Conservation (phyloP, 2,329 filamentous ascomycete species). For the Hypoxylon sp. region DNA sequence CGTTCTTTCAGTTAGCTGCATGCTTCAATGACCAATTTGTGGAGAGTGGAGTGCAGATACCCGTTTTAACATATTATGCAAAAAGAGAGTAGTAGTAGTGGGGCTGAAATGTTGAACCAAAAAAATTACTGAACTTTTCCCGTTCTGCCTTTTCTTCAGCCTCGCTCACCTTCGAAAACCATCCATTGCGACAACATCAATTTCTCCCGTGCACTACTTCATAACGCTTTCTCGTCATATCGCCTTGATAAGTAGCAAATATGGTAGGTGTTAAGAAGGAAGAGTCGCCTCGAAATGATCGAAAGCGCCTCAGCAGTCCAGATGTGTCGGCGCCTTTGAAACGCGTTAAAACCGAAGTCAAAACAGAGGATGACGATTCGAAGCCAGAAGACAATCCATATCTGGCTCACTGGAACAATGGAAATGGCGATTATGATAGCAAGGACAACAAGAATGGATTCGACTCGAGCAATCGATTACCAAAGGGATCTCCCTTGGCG, state of each 20-base stretch:
- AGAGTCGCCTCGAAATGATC: slow-evolving; percentile 33
- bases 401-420: slow-evolving; percentile 76
- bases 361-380: slow-evolving; percentile 44
- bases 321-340: slow-evolving; percentile 39
- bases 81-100: not conserved
- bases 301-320: slow-evolving; percentile 43
- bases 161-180: slow-evolving; percentile 19
- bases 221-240: not conserved
- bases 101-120: not conserved
- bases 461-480: slow-evolving; percentile 40
- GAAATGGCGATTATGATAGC: slow-evolving; percentile 60
- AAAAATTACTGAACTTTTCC: slow-evolving; percentile 14
- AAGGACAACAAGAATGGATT: slow-evolving; percentile 48
- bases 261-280: slow-evolving; percentile 24
- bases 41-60: no score
- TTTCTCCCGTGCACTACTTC: not conserved
- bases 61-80: slow-evolving; percentile 1
- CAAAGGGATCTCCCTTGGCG: slow-evolving; percentile 61
- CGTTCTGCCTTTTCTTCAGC: slow-evolving; percentile 10
- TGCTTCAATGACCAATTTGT: no score
- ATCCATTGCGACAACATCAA: slow-evolving; percentile 7
- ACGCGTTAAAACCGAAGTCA: slow-evolving; percentile 41
- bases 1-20: no score
- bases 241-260: not conserved
- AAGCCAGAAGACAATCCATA: slow-evolving; percentile 75